Evolutionary conservation across 441 rosid species (phyloP), one percentile per base, ranked within the genome.

Genomic region (Aquilaria agallochum): DNA sequence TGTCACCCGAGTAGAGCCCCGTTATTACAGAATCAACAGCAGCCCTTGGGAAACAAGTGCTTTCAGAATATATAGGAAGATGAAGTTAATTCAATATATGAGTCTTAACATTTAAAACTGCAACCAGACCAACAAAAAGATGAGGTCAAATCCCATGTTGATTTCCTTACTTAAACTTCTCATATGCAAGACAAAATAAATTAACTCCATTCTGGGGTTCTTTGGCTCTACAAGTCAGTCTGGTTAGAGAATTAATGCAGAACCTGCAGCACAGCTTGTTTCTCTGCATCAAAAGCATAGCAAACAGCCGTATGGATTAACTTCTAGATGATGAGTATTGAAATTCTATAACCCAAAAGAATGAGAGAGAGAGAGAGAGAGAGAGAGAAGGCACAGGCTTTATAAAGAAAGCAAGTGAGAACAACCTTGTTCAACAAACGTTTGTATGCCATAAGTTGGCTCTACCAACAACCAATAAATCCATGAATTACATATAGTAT

Each of bases 221-320:
- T 70, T 69, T 68, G 82, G 78, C 71, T 75, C 77, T 76, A 80
- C 66, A 76, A 71, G 75, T 73, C 81, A 76, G 75, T 67, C 84
- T 69, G 77, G 79, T 80, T 82, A 79, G 73, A 76, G 68, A 63
- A 66, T 86, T 83, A 80, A 69, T 76, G 79, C 87, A 78, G 83
- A 79, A 84, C 79, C 74, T 65, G 83, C 79, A 78, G 74, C 84
- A 74, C 65, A 76, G 63, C 78, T 72, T 67, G 81, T 80, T 67
- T 75, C 82, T 81, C 84, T 83, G 93, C 88, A 84, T 81, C 80
- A 76, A 84, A 78, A 82, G 75, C 80, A 77, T 66, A 68, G 71
- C 71, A 76, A 78, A 76, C 75, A 72, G 84, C 82, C 72, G 49
- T 60, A 72, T 9, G 50, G 40, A 76, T 82, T 75, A 85, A 82